A percentile compares a stretch with the other conserved stretches of the same genome.
These are phyloP conservation scores for Trichoderma guizhouense DNA, from an alignment of 2,329 filamentous ascomycete species.

Conservation along the genomic window DNA sequence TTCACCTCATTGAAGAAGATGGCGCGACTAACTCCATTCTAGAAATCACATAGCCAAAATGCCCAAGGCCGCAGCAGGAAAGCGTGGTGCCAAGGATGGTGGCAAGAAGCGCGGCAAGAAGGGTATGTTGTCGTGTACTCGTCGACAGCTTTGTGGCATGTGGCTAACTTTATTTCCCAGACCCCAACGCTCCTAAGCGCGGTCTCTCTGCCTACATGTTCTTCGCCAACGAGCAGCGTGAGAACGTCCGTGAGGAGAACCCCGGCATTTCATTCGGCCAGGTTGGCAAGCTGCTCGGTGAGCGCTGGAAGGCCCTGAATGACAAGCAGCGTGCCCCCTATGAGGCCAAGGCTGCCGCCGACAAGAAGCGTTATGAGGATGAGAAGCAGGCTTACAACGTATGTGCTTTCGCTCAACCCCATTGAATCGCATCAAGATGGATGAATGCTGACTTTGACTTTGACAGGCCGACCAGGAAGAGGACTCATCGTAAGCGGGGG, in stretches of 20 bases:
- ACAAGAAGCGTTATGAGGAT: slow-evolving; percentile 99
- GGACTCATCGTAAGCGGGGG: slow-evolving; percentile 23
- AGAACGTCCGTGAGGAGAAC: slow-evolving; percentile 97
- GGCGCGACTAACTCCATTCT: background rate
- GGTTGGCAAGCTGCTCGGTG: slow-evolving; percentile 96
- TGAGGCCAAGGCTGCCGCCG: slow-evolving; percentile 90
- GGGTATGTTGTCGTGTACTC: slow-evolving; percentile 44
- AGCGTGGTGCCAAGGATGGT: slow-evolving; percentile 53
- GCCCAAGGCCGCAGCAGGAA: slow-evolving; percentile 54
- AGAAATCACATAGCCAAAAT: slow-evolving; percentile 43
- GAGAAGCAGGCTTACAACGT: slow-evolving; percentile 95
- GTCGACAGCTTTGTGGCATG: background rate
- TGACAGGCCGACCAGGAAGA: slow-evolving; percentile 24
- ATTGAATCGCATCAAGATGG: background rate
- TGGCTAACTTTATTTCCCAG: slow-evolving; percentile 42
- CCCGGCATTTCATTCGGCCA: slow-evolving; percentile 97
- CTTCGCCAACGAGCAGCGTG: slow-evolving; percentile 99
- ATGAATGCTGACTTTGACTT: slow-evolving; percentile 13
- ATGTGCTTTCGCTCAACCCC: slow-evolving; percentile 36
- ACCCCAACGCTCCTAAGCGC: slow-evolving; percentile 98
- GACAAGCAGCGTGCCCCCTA: slow-evolving; percentile 92
- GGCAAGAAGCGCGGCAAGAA: slow-evolving; percentile 58
- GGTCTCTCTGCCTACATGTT: slow-evolving; percentile 99
- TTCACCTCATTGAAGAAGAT: background rate
- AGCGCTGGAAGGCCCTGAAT: slow-evolving; percentile 96